Evolutionary conservation across 106 monocot species (phyloP), one percentile per base, ranked within the genome.

Genomic region (Phalaenopsis aphrodite): DNA sequence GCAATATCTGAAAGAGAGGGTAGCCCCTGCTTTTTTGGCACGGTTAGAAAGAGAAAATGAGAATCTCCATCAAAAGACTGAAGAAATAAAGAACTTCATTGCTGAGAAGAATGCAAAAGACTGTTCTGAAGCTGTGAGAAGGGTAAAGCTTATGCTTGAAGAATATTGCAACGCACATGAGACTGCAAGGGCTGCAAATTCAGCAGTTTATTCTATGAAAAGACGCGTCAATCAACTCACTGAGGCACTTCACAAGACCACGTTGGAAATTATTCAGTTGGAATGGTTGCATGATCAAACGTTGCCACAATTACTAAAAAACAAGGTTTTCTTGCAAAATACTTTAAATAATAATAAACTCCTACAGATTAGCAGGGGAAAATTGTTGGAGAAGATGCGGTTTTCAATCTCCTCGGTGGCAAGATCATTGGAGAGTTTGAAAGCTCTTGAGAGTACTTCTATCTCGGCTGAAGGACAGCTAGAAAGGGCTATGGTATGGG

Each of bases 401-500:
- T 88, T 89, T 80, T 87, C 91, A 9, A 85, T 93, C 67, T 91
- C 92, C 19, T 80, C 80, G 8, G 82, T 95, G 46, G 72, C 86
- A 66, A 88, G 83, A 82, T 89, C 91, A 79, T 38, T 90, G 52
- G 95, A 95, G 78, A 78, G 81, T 76, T 80, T 99, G 42, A 89
- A 91, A 87, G 78, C 82, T 84, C 85, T 87, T 89, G 95, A 95
- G 87, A 91, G 83, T 75, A 88, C 81, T 82, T 94, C 99, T 67
- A 72, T 87, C 30, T 81, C 88, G 66, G 88, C 82, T 47, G 95
- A 93, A 86, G 93, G 91, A 73, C 95, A 99, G 79, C 91, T 99
- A 86, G 99, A 99, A 84, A 91, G 93, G 83, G 99, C 99, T 8
- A 95, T 99, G 99, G 88, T 89, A 77, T 99, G 99, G 99, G 99